Evolutionary conservation across 441 rosid genomes (phyloP), one percentile per base, ranked within the genome.

Genomic region (Gossypium lobatum): DNA sequence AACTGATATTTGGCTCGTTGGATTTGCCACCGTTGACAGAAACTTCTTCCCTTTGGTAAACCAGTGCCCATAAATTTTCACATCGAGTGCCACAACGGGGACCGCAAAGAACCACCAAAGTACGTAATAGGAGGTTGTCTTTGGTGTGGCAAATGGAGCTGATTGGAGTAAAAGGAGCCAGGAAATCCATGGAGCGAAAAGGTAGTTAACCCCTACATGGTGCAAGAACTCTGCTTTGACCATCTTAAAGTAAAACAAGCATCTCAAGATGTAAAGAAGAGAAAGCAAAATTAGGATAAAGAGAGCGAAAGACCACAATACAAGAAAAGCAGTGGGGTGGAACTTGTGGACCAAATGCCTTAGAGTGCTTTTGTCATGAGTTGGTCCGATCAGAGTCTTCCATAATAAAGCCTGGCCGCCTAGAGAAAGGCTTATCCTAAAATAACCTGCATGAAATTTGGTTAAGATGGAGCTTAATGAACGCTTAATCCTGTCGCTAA

Each of bases 31-130:
- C 4, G 55, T 65, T 4, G 87, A 83, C 20, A 89, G 60, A 18
- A 85, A 84, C 64, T 81, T 80, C 83, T 86, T 89, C 45, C 93
- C 93, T 75, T 82, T 85, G 0, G 83, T 89, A 66, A 89, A 83
- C 91, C 91, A 89, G 54, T 89, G 93, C 21, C 91, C 93, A 4
- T 89, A 89, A 18, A 89, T 85, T 66, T 86, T 86, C 2, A 89
- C 82, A 68, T 89, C 91, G 4, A 87, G 88, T 26, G 55, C 84
- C 54, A 87, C 37, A 14, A 87, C 78, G 1, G 93, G 91, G 4
- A 64, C 78, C 8, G 80, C 73, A 64, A 89, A 83, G 17, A 81
- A 53, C 86, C 86, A 85, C 85, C 87, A 88, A 0, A 86, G 82
- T 50, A 72, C 76, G 1, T 31, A 76, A 20, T 81, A 86, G 39